Evolutionary conservation across 129 eudicot species (phyloP).

Genomic region (Flaveria sonorensis): DNA sequence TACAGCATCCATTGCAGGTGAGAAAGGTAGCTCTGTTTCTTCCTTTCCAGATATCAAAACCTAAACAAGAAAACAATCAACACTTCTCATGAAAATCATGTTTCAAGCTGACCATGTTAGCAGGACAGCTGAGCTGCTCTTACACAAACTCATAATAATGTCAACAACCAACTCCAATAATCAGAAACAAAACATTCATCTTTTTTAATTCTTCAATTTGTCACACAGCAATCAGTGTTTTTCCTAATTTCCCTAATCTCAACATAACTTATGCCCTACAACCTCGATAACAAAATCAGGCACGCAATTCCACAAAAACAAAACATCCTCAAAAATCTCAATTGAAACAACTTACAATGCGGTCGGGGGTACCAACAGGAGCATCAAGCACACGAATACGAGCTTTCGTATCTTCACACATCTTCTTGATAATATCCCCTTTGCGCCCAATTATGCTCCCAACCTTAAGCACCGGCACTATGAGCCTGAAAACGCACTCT

Average conservation of each 20-base stretch:
- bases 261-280: background rate
- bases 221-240: background rate
- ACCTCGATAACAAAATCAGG: background rate
- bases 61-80: conserved; percentile 32
- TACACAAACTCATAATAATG: background rate
- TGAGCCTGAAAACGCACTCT: conserved; percentile 58
- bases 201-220: background rate
- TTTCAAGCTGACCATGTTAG: background rate
- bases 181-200: background rate
- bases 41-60: conserved; percentile 86
- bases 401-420: conserved; percentile 74
- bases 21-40: conserved; percentile 66
- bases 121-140: background rate
- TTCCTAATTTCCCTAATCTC: background rate
- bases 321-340: background rate
- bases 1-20: conserved; percentile 96
- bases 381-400: conserved; percentile 80
- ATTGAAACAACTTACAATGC: conserved; percentile 53
- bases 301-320: background rate
- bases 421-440: conserved; percentile 72
- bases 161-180: background rate
- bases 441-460: conserved; percentile 89
- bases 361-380: conserved; percentile 58
- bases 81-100: background rate
- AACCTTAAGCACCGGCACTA: conserved; percentile 80